A percentile compares a stretch with the other conserved stretches of the same genome.
phyloP scores from a whole-genome alignment of 179 eudicot species.

The Silene coronaria region DNA sequence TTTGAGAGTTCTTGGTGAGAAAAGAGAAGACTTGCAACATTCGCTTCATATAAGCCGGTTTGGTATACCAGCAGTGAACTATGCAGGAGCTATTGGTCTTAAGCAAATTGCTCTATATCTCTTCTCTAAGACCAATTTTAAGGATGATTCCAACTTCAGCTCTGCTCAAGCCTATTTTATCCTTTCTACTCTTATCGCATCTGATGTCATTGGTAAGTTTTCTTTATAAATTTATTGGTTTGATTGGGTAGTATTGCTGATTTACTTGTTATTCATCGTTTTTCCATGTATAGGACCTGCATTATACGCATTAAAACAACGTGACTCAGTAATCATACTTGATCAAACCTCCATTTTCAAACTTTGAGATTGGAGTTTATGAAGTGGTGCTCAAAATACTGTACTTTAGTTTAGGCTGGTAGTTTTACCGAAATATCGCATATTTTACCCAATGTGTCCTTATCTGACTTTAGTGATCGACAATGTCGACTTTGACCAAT shows the following conservation, averaged over 20 bases:
- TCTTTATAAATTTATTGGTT: neutral
- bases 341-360: neutral
- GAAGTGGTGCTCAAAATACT: too few relatives aligned
- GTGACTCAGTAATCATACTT: neutral
- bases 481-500: too few relatives aligned
- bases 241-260: neutral
- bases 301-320: constrained; percentile 16
- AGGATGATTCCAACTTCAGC: constrained; percentile 11
- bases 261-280: too few relatives aligned
- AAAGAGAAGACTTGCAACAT: constrained; percentile 8
- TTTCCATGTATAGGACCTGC: constrained; percentile 9
- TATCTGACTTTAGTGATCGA: too few relatives aligned
- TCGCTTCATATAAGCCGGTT: constrained; percentile 16
- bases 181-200: constrained; percentile 15
- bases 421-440: too few relatives aligned
- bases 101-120: constrained; percentile 13
- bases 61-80: constrained; percentile 21
- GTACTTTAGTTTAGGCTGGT: neutral
- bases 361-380: neutral
- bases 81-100: constrained; percentile 13
- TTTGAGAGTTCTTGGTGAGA: constrained; percentile 1
- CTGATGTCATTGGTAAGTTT: constrained; percentile 16
- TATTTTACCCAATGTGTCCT: too few relatives aligned
- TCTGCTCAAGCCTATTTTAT: constrained; percentile 16
- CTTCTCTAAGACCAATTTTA: constrained; percentile 11